phyloP scores from a whole-genome alignment of 2,329 filamentous ascomycete genomes.

The Claviceps monticola region DNA sequence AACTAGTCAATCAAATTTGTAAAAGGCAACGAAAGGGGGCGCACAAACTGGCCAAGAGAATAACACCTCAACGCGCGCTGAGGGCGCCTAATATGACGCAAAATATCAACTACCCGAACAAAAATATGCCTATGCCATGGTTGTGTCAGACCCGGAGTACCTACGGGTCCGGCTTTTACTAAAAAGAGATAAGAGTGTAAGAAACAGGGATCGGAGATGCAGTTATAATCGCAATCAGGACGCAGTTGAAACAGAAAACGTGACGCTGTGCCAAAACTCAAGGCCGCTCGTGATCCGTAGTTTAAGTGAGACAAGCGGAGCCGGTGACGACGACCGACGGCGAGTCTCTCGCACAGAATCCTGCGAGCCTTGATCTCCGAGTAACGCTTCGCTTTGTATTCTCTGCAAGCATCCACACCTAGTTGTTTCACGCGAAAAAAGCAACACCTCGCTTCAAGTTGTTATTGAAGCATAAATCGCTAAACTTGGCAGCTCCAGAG shows the following conservation, averaged over 20 bases:
- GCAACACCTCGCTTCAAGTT: not conserved
- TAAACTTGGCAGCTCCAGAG: constrained; percentile 1
- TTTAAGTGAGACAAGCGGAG: not conserved
- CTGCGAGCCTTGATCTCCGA: not conserved
- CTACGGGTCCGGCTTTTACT: not conserved
- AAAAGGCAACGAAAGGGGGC: too few species aligned
- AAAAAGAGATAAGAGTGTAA: not conserved
- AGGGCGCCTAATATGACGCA: not conserved
- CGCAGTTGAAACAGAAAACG: not conserved
- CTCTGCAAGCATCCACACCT: too few species aligned
- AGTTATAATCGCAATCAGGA: not conserved
- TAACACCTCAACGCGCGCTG: too few species aligned
- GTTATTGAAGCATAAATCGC: constrained; percentile 4
- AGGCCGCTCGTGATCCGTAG: not conserved
- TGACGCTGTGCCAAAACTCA: not conserved
- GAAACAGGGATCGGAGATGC: not conserved
- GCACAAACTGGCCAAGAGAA: too few species aligned
- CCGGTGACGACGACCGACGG: not conserved
- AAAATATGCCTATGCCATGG: not conserved
- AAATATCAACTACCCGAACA: not conserved
- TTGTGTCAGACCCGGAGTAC: not conserved
- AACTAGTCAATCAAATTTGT: too few species aligned
- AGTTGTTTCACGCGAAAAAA: not conserved
- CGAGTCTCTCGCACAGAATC: not conserved
- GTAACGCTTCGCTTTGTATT: not conserved